Base-by-base conservation (phyloP, 345 rosid species). In the Citrus reticulata region DNA sequence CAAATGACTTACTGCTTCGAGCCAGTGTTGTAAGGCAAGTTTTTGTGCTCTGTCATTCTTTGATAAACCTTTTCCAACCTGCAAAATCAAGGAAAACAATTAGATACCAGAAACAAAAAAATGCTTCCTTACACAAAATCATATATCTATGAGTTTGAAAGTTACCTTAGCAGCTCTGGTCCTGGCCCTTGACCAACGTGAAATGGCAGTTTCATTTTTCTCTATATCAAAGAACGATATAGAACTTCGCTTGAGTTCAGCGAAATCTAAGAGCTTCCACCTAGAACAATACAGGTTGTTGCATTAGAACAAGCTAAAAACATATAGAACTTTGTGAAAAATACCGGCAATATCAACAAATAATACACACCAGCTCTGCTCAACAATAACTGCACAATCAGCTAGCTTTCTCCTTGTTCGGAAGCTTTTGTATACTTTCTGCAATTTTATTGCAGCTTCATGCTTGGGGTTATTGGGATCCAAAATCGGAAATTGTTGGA, bases 141-240 rank as follows among this genome's bases (percentile, higher is more conserved):
- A 27, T 20, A 10, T 4, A 25, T 77, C 29, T 24, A 39, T 25
- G 46, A 51, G 39, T 55, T 30, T 51, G 54, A 49, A 54, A 62
- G 39, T 59, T 78, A 85, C 89, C 86, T 91, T 96, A 49, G 99
- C 98, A 25, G 94, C 99, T 85, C 94, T 83, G 54, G 88, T 94
- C 83, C 97, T 93, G 1, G 98, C 99, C 86, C 99, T 93, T 27
- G 95, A 91, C 99, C 99, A 96, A 68, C 98, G 94, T 0, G 97
- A 94, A 74, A 91, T 91, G 73, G 99, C 98, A 20, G 94, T 90
- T 88, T 96, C 98, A 7, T 93, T 97, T 80, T 96, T 96, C 87
- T 93, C 93, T 19, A 91, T 89, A 63, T 90, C 99, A 35, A 94
- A 94, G 86, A 91, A 96, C 14, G 98, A 94, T 70, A 96, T 81